A percentile compares a stretch with the other conserved stretches of the same genome.
These are phyloP conservation scores for Musa beccarii DNA, from an alignment of 176 grass and related monocot species.

Conservation along the genomic window DNA sequence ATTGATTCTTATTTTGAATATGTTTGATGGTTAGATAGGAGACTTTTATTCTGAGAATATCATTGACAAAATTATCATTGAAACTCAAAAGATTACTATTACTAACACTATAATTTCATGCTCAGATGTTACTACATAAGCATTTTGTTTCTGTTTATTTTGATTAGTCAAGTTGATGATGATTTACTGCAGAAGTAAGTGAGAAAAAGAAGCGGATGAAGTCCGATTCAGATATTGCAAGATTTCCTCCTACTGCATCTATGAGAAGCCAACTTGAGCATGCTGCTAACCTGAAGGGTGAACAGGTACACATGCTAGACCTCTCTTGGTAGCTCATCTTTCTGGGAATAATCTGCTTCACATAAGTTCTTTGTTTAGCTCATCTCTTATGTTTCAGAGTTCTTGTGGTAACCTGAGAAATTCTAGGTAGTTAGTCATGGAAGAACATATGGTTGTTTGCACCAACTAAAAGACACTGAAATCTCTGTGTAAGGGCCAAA, in stretches of 20 bases:
- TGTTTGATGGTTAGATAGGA: not conserved
- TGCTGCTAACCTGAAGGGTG: constrained; percentile 83
- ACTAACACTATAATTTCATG: not conserved
- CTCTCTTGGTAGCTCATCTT: not conserved
- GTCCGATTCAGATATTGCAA: constrained; percentile 54
- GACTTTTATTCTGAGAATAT: not conserved
- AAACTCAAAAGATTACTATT: too few species aligned
- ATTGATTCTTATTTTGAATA: not conserved
- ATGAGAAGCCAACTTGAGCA: constrained; percentile 84
- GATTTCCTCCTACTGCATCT: constrained; percentile 50
- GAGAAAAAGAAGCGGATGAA: constrained; percentile 96
- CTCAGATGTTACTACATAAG: not conserved
- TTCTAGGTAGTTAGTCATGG: not conserved
- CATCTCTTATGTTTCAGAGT: not conserved
- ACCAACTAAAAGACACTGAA: not conserved
- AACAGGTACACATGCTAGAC: constrained; percentile 51
- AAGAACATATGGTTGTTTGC: not conserved
- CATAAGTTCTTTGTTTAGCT: not conserved
- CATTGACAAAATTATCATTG: not conserved
- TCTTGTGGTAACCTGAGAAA: not conserved
- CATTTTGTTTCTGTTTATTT: constrained; percentile 4
- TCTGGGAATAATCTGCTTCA: not conserved
- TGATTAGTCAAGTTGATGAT: constrained; percentile 19
- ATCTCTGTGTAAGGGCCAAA: not conserved
- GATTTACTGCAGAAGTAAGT: constrained; percentile 56